Evolutionary conservation across 768 basidiomycete genomes (phyloP).

Genomic region (Leccinum imitatum): DNA sequence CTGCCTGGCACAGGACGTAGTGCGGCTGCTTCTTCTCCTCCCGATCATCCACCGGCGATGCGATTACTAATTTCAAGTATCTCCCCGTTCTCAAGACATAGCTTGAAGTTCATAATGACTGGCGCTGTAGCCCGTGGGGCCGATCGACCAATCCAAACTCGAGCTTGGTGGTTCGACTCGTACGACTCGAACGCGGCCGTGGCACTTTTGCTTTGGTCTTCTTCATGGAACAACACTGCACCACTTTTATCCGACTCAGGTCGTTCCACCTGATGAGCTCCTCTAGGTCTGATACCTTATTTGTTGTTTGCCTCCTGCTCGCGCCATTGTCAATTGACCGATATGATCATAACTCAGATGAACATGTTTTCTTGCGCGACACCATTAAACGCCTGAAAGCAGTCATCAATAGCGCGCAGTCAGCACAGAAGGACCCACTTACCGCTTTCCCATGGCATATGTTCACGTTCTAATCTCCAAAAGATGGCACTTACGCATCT

Average conservation of each 20-base stretch:
- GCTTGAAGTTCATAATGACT: constrained; percentile 3
- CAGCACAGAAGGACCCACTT: background rate
- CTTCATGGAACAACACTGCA: constrained; percentile 18
- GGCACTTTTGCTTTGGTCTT: background rate
- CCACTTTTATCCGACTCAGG: background rate
- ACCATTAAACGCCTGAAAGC: background rate
- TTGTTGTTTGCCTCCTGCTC: background rate
- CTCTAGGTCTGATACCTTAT: too few species aligned
- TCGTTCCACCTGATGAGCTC: background rate
- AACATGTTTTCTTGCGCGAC: background rate
- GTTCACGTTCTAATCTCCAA: constrained; percentile 12
- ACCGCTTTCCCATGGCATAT: background rate
- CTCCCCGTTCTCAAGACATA: constrained; percentile 7
- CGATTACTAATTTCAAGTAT: constrained; percentile 7
- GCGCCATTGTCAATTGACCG: background rate
- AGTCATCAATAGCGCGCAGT: background rate
- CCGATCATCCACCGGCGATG: constrained; percentile 12
- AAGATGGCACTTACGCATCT: background rate
- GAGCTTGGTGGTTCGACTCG: constrained; percentile 9
- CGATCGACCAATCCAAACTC: constrained; percentile 1
- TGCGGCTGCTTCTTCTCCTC: constrained; percentile 19
- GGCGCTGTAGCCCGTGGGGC: background rate
- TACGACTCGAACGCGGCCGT: constrained; percentile 9
- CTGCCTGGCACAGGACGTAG: background rate
- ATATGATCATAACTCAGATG: background rate